phyloP scores from a whole-genome alignment of 2,329 filamentous ascomycete species.

The Pyricularia sp. region DNA sequence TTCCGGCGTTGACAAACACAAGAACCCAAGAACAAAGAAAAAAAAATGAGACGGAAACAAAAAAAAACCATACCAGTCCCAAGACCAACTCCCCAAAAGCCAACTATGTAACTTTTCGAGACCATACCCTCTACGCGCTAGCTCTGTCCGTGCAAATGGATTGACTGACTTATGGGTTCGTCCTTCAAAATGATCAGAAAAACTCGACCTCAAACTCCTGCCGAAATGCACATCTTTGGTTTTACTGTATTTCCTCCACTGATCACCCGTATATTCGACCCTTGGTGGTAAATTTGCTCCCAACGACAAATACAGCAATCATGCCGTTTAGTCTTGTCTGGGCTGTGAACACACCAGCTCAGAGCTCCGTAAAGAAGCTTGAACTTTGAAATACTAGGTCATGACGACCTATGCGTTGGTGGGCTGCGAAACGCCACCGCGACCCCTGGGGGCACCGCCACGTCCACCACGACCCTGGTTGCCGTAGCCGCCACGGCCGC shows the following conservation, averaged over 20 bases:
- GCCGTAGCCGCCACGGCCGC: constrained; percentile 58
- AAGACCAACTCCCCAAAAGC: constrained; percentile 2
- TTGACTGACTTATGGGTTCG: background rate
- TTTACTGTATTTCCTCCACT: background rate
- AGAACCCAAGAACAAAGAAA: background rate
- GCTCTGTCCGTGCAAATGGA: constrained; percentile 5
- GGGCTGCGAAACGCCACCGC: constrained; percentile 44
- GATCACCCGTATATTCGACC: background rate
- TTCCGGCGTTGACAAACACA: background rate
- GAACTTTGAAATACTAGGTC: constrained; percentile 7
- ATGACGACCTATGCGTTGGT: constrained; percentile 35
- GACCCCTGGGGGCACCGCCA: constrained; percentile 52
- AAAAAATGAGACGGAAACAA: background rate
- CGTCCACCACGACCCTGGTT: constrained; percentile 54
- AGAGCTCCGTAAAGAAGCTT: background rate
- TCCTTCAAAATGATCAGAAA: background rate
- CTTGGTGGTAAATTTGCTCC: background rate
- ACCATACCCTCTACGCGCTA: constrained; percentile 4
- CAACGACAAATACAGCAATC: background rate
- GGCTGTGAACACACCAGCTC: background rate
- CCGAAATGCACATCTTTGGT: constrained; percentile 2
- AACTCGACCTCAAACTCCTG: constrained; percentile 5
- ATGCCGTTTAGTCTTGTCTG: background rate
- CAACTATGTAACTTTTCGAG: constrained; percentile 3
- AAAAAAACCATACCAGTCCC: background rate